Evolutionary conservation across 2,329 filamentous ascomycete genomes (phyloP).

Genomic region (Penicillium aurantiogriseum): DNA sequence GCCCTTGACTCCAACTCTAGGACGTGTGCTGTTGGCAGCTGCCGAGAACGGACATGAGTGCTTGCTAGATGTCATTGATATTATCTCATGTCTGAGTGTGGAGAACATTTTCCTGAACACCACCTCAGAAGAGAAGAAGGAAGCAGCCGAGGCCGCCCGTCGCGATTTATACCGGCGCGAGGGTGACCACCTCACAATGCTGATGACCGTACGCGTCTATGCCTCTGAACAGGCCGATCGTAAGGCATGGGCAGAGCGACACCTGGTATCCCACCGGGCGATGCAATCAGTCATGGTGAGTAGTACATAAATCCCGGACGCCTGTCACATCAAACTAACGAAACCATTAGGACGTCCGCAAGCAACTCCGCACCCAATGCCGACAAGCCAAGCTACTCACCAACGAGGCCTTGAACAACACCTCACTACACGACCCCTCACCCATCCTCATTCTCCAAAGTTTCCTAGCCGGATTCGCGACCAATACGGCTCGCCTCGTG

Average conservation of each 20-base stretch:
- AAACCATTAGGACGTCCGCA: constrained; percentile 53
- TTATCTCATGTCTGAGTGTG: constrained; percentile 66
- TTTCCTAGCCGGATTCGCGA: constrained; percentile 58
- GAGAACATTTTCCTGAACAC: constrained; percentile 63
- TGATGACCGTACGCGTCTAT: constrained; percentile 61
- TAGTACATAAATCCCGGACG: neutral
- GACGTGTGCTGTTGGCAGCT: constrained; percentile 78
- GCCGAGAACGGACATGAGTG: constrained; percentile 69
- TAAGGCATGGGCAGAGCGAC: constrained; percentile 59
- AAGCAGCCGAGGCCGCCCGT: constrained; percentile 56
- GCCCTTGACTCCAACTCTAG: constrained; percentile 77
- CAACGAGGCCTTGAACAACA: constrained; percentile 21
- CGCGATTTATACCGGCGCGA: constrained; percentile 58
- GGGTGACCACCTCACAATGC: constrained; percentile 63
- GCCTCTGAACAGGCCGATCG: constrained; percentile 57
- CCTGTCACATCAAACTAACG: constrained; percentile 6
- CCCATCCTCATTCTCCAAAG: constrained; percentile 55
- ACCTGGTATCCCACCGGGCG: constrained; percentile 61
- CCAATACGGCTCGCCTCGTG: constrained; percentile 60
- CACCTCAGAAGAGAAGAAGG: constrained; percentile 59
- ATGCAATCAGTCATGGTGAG: constrained; percentile 63
- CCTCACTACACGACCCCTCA: constrained; percentile 34
- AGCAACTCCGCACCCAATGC: constrained; percentile 59
- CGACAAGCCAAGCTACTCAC: constrained; percentile 47
- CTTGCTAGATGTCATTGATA: constrained; percentile 78